Evolutionary conservation across 495 filamentous ascomycete species (phyloP), one percentile per base, ranked within the genome.

Genomic region (Massariosphaeria phaeospora): DNA sequence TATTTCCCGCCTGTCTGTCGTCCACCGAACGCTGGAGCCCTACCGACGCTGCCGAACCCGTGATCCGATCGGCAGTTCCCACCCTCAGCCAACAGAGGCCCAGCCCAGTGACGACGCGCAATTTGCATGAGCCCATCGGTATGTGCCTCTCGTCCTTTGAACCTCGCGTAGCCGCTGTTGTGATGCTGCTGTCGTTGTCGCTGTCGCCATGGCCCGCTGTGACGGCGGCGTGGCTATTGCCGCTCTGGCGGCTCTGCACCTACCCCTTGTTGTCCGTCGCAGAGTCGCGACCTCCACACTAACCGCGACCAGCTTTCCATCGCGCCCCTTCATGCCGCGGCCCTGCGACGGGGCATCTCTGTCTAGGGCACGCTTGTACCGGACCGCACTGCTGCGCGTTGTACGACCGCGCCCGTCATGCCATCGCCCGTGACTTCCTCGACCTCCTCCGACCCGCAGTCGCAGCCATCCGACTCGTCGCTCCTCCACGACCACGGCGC

Each of bases 31-130:
- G n/a, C 42, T 55, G 51, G 34, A 33, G 43, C 43, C 43, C 26
- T 20, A n/a, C 40, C 40, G 40, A 20, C 40, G 42, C 50, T 39
- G 24, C 36, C 52, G 50, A 38, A 27, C 43, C 4, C 42, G 9
- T 51, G 36, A 39, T 35, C 47, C 34, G 57, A 48, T 57, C 59
- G 59, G 59, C 59, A 62, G 35, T 23, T 57, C 48, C 42, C 54
- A 9, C 58, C 58, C 40, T 61, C 55, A 54, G 48, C 53, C 58
- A 61, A 61, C 57, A 56, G 26, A 47, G 44, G 55, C 39, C 53
- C 48, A 53, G 48, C 48, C 50, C 44, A 56, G 33, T 60, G 51
- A 55, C 59, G 59, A 57, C 59, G 59, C 59, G 59, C 53, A 62
- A 54, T 47, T 58, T 58, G 59, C 59, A 58, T 58, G 48, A 46